Base-by-base conservation (phyloP, 169 alveolate species). In the Sarcocystis neurona region DNA sequence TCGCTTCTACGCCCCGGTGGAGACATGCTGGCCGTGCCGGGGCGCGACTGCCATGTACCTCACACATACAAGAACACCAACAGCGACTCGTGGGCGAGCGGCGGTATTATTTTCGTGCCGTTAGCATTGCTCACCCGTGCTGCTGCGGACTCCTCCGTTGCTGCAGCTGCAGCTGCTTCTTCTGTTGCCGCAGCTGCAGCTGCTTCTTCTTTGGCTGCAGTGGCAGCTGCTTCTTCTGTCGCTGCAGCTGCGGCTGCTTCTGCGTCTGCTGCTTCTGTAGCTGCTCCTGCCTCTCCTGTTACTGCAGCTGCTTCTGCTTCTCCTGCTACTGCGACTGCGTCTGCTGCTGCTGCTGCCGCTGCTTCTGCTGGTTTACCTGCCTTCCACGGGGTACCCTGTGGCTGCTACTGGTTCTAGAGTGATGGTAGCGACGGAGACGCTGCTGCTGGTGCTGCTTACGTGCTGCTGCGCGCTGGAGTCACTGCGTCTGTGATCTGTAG, bases 151-250 rank as follows among this genome's bases (percentile, higher is more conserved):
- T 12, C 34, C 37, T 27, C 82, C 32, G 43, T 15, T 37, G 82
- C 82, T 12, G 82, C 44, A 32, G 82, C 82, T 37, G 82, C 82
- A 15, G 20, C 63, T n/a, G n/a, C 10, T 53, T 10, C 63, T 53
- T 15, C n/a, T 37, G 82, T 50, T 37, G 53, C 82, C 0, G 82
- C 44, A 72, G 82, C 82, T 37, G 82, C 82, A 72, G 82, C 82
- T 37, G 50, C 50, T 37, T 46, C 44, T 0, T 46, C 82, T 23
- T 6, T 20, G 18, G 82, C 82, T 37, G 50, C 44, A 20, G 50
- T 50, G 0, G 48, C 56, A 32, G 82, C 44, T 5, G 8, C 15
- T 12, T 27, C 18, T 8, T 27, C 41, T 37, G 75, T 23, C 75
- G 10, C 30, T 63, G 75, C 75, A 37, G 12, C 18, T n/a, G 41